Conservation (phyloP, 2,329 filamentous ascomycete species). For the Calonectria pseudoturangicola region DNA sequence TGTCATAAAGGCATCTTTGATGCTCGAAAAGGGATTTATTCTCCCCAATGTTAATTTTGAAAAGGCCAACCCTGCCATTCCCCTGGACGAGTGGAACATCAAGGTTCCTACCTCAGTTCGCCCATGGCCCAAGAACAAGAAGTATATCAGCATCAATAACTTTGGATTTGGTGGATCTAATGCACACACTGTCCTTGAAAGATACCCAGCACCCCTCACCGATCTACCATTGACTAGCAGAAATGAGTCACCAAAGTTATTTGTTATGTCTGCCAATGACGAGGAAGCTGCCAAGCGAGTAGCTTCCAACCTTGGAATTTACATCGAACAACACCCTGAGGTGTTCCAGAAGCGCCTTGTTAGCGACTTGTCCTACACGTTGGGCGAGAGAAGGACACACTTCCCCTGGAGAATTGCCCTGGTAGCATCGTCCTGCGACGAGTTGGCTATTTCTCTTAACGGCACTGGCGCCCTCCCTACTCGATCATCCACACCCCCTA, state of each 20-base stretch:
- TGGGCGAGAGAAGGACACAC: constrained; percentile 66
- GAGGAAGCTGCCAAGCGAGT: constrained; percentile 58
- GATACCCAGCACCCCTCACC: constrained; percentile 11
- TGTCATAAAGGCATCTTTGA: constrained; percentile 71
- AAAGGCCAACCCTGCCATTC: constrained; percentile 68
- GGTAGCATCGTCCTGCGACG: constrained; percentile 64
- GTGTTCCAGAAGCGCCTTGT: constrained; percentile 66
- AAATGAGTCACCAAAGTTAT: constrained; percentile 60
- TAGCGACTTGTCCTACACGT: constrained; percentile 68
- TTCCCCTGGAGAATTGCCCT: constrained; percentile 67
- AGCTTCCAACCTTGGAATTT: constrained; percentile 60
- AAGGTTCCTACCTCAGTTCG: constrained; percentile 66
- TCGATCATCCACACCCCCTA: constrained; percentile 45
- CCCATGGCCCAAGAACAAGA: constrained; percentile 68
- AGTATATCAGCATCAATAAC: constrained; percentile 69
- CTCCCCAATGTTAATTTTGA: constrained; percentile 71
- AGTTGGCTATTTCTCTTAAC: constrained; percentile 67
- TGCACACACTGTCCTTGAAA: constrained; percentile 64
- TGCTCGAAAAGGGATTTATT: constrained; percentile 70
- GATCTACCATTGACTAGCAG: constrained; percentile 42
- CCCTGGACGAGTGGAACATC: constrained; percentile 69
- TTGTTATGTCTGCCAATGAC: constrained; percentile 64
- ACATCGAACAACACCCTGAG: constrained; percentile 64
- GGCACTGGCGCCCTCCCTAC: constrained; percentile 47
- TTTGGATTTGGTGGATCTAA: constrained; percentile 70